Base-by-base conservation (phyloP, 495 filamentous ascomycete species). In the Aspergillus homomorphus region DNA sequence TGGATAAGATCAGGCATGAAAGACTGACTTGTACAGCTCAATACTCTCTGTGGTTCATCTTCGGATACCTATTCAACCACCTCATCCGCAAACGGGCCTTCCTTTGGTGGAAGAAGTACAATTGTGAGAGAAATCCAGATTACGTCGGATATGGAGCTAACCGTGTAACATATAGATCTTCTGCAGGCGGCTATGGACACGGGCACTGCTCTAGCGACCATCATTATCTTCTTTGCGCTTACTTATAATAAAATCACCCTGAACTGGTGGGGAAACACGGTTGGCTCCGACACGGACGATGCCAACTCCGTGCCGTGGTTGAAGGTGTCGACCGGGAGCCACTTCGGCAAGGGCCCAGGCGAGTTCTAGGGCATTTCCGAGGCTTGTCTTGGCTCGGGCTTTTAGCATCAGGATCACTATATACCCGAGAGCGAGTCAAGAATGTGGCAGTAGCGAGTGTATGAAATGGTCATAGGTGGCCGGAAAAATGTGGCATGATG, bases 51-150 rank as follows among this genome's bases (percentile, higher is more conserved):
- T 83, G 83, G 83, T 69, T 69, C 14, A 76, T 81, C 42, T 76
- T 86, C n/a, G 85, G 85, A 10, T 76, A 78, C 30, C 43, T 79
- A 22, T 88, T 87, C 72, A 86, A 87, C 63, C 81, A 78, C 56
- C 76, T 77, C 52, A 78, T 87, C 56, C 74, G 80, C 42, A 75
- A 80, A 44, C 76, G 77, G 53, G 81, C 77, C 67, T 78, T 74
- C 24, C 81, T 80, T 51, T 87, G 85, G 85, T 87, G 84, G 85
- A 70, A 82, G 65, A 82, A 83, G 57, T 88, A 87, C 63, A 89
- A 88, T 67, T 89, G 66, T 62, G 20, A 57, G 66, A 56, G 0
- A 5, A 1, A 10, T 30, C n/a, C 9, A 3, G 5, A n/a, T 24
- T 42, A 1, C 0, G 14, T 3, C 24, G 3, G 1, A 15, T 6